These are phyloP conservation scores for Lolium perenne DNA, from an alignment of 176 grass and related monocot species.

Conservation along the genomic window DNA sequence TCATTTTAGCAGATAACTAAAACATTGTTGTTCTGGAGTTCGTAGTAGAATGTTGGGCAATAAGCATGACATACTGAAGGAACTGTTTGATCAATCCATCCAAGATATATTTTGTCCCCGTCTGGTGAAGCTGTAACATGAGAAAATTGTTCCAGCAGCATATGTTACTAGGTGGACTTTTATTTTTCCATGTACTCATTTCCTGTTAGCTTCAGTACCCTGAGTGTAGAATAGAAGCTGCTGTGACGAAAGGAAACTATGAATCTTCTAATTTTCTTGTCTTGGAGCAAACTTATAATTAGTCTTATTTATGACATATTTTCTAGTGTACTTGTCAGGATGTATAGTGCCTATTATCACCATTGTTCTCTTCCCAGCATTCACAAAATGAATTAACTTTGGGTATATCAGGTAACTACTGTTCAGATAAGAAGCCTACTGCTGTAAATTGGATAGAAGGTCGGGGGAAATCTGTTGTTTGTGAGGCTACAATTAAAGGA, in stretches of 20 bases:
- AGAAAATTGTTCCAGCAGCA: background rate
- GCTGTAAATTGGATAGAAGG: slow-evolving; percentile 89
- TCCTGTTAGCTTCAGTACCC: background rate
- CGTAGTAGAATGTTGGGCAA: slow-evolving; percentile 3
- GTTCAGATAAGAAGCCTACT: slow-evolving; percentile 78
- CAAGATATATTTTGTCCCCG: background rate
- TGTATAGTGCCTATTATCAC: background rate
- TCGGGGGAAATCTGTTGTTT: slow-evolving; percentile 83
- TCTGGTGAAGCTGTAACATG: background rate
- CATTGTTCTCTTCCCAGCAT: background rate
- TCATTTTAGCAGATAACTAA: slow-evolving; percentile 9
- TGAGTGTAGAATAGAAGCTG: background rate
- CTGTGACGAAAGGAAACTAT: background rate
- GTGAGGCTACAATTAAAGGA: slow-evolving; percentile 74
- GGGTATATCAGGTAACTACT: slow-evolving; percentile 68
- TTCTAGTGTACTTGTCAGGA: background rate
- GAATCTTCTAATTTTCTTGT: slow-evolving; percentile 20
- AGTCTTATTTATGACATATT: background rate
- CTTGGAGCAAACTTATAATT: background rate
- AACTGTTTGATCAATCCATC: background rate
- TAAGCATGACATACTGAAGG: background rate
- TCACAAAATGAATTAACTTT: background rate
- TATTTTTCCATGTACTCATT: background rate
- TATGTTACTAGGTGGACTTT: too few species aligned
- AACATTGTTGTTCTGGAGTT: background rate